These are phyloP conservation scores for Trichosanthes truncata DNA, from an alignment of 306 rosid genomes.

Conservation along the genomic window DNA sequence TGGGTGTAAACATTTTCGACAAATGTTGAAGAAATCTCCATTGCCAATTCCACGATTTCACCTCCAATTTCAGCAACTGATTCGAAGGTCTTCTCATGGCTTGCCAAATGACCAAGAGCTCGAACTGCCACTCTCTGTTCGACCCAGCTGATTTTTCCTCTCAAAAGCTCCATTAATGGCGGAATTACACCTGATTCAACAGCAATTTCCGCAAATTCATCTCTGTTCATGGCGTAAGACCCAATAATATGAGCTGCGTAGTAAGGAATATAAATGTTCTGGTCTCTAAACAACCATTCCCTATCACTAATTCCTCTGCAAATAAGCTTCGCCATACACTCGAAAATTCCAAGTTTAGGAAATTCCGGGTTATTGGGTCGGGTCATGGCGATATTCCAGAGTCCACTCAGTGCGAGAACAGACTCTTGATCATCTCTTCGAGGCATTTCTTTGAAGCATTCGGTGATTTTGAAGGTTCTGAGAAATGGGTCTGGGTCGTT, in stretches of 20 bases:
- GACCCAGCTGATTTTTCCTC: slow-evolving; percentile 60
- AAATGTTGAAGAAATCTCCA: slow-evolving; percentile 31
- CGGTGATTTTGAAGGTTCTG: slow-evolving; percentile 25
- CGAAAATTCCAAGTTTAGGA: slow-evolving; percentile 53
- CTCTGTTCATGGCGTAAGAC: slow-evolving; percentile 46
- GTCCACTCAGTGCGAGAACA: slow-evolving; percentile 34
- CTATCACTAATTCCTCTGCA: slow-evolving; percentile 28
- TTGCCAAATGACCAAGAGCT: slow-evolving; percentile 52
- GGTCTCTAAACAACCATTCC: slow-evolving; percentile 41
- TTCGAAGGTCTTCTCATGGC: slow-evolving; percentile 40
- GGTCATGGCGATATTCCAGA: slow-evolving; percentile 56
- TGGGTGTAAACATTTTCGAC: slow-evolving; percentile 31
- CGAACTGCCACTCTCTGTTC: slow-evolving; percentile 65
- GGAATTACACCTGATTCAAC: slow-evolving; percentile 36
- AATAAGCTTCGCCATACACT: slow-evolving; percentile 52
- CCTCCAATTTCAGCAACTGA: slow-evolving; percentile 28
- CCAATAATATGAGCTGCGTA: slow-evolving; percentile 73
- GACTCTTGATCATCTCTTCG: slow-evolving; percentile 32
- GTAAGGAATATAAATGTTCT: slow-evolving; percentile 55
- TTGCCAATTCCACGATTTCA: slow-evolving; percentile 32
- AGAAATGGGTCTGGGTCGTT: slow-evolving; percentile 32
- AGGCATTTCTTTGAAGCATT: slow-evolving; percentile 44
- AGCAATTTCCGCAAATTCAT: slow-evolving; percentile 34
- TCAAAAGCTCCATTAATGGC: slow-evolving; percentile 41
- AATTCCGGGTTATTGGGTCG: slow-evolving; percentile 49